These are phyloP conservation scores for Pichia sp. DNA, from an alignment of 1,139 yeast genomes.

Conservation along the genomic window DNA sequence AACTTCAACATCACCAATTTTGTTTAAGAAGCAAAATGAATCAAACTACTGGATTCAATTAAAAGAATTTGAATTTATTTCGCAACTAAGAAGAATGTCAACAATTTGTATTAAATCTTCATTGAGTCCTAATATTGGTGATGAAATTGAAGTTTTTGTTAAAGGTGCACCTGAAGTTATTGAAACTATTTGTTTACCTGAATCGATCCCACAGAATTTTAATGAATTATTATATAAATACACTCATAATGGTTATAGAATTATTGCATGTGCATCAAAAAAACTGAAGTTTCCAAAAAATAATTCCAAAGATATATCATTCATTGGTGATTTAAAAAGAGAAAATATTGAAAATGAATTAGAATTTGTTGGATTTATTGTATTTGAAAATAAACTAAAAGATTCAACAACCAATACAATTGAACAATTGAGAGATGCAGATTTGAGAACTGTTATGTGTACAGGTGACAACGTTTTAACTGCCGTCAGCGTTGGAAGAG, in stretches of 20 bases:
- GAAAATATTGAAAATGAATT: slow-evolving; percentile 62
- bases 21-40: slow-evolving; percentile 32
- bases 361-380: slow-evolving; percentile 76
- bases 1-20: slow-evolving; percentile 41
- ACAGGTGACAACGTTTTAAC: slow-evolving; percentile 95
- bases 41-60: slow-evolving; percentile 35
- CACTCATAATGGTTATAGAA: slow-evolving; percentile 91
- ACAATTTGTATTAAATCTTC: slow-evolving; percentile 47
- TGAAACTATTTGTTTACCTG: slow-evolving; percentile 63
- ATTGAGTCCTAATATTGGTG: slow-evolving; percentile 23
- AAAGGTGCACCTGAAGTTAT: slow-evolving; percentile 99
- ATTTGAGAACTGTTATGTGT: slow-evolving; percentile 86
- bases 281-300: slow-evolving; percentile 26
- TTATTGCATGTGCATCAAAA: slow-evolving; percentile 88
- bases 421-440: slow-evolving; percentile 52
- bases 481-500: slow-evolving; percentile 87
- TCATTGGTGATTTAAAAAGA: slow-evolving; percentile 37
- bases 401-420: slow-evolving; percentile 59
- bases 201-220: slow-evolving; percentile 67
- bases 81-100: slow-evolving; percentile 85
- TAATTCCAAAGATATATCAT: slow-evolving; percentile 30
- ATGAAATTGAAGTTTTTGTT: slow-evolving; percentile 44
- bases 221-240: slow-evolving; percentile 71
- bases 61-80: slow-evolving; percentile 76
- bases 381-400: slow-evolving; percentile 88